Evolutionary conservation across 106 monocot species (phyloP), one percentile per base, ranked within the genome.

Genomic region (Posidonia australis): DNA sequence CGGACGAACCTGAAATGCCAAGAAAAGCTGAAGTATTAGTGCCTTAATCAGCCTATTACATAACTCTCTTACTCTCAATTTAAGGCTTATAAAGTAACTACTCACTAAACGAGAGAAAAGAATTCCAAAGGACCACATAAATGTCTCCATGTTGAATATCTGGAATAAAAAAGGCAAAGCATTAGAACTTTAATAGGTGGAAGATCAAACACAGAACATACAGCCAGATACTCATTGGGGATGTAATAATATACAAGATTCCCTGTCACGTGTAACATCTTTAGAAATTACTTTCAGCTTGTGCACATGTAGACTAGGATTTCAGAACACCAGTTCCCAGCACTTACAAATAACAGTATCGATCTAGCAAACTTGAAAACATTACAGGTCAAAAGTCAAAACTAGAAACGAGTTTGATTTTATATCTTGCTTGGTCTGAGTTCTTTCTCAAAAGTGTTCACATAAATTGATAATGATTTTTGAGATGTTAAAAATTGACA

Each of bases 41-140:
- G 31, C 5, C n/a, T 24, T 21, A 18, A 29, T 31, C 30, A 29
- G 10, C 21, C 3, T 28, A 28, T n/a, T 59, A 14, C 29, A 17
- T 0, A 59, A 16, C 30, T 32, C 25, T 11, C 27, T 28, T 28
- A 31, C 0, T 45, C 21, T 20, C 5, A 36, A 0, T 13, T 17
- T 36, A 32, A 5, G 5, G 23, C 14, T 60, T 13, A 18, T 2
- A 62, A 23, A 52, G 6, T 17, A 32, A 18, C 12, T 16, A 70
- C 82, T 84, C 67, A 93, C 93, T 69, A 94, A 62, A 54, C 93
- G 93, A 48, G 93, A 94, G 80, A 94, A 90, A 47, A 94, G 81
- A 76, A 94, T 94, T 54, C 93, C 93, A 70, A 94, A 94, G 51
- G 93, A 94, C 93, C 93, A 94, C 71, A 59, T 58, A 63, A 94